Base-by-base conservation (phyloP, 202 grass and related monocot genomes). In the Panicum virgatum region DNA sequence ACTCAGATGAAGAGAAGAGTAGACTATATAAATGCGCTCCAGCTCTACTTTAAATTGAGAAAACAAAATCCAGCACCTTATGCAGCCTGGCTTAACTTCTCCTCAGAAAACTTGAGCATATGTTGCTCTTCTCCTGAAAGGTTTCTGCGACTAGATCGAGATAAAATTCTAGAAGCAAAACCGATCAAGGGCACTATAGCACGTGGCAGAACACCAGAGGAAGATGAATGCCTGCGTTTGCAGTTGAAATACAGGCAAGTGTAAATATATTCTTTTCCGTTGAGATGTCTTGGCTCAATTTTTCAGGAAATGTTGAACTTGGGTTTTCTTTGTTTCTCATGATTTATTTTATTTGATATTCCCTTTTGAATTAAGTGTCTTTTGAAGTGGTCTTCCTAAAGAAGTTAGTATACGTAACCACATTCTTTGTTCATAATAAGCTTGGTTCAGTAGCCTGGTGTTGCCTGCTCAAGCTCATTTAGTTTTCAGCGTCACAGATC, bases 131-230 rank as follows among this genome's bases (percentile, higher is more conserved):
- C 91, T 69, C 96, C 96, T 29, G 96, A 99, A 83, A 86, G 96
- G 48, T 99, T 99, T 88, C 79, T 99, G 72, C 86, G 75, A 50
- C 87, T 99, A 50, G 91, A 96, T 73, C 79, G 30, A 58, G 68
- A 85, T 19, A 79, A 70, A 87, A 46, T 90, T 75, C 83, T 99
- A 52, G 96, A 99, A 82, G 96, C 96, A 46, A 99, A 99, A 78
- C 96, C 92, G n/a, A 99, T 99, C 65, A 99, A 96, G 80, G 96
- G 96, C 67, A 99, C 92, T 36, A 90, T 96, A 90, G 79, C 96
- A 74, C 92, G 92, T 27, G 96, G 96, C 68, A 90, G 84, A 86
- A 96, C 92, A 70, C 75, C 39, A 30, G 89, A 93, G 62, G 96
- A 99, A 88, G 96, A 99, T 76, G 87, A 99, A 74, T 90, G 79